Percentiles rank a stretch among this genome's conserved stretches.
phyloP scores from a whole-genome alignment of 2,329 filamentous ascomycete genomes.

The Cercospora nicotianae region DNA sequence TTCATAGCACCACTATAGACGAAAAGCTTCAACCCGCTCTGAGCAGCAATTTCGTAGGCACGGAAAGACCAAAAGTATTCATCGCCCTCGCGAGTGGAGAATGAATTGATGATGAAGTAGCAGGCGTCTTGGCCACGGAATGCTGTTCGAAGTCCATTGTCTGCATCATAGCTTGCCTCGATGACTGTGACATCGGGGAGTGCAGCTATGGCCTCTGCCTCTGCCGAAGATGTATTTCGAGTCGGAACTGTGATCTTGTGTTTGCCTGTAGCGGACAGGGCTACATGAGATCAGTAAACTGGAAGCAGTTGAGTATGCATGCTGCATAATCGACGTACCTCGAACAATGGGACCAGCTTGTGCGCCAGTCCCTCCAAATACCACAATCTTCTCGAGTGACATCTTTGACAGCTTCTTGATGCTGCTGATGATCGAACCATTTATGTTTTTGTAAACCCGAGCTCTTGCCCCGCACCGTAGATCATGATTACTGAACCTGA shows the following conservation, averaged over 20 bases:
- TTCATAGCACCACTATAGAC: neutral
- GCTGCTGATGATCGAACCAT: neutral
- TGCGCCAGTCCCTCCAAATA: neutral
- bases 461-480: neutral
- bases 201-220: neutral
- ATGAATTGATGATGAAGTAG: neutral
- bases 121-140: neutral
- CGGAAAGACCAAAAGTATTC: neutral
- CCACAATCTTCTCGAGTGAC: neutral
- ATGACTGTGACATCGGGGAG: neutral
- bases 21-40: neutral
- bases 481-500: neutral
- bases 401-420: neutral
- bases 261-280: neutral
- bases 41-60: neutral
- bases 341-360: neutral
- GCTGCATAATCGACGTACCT: no score
- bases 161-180: neutral
- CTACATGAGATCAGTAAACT: no score
- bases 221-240: neutral
- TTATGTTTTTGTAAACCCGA: neutral
- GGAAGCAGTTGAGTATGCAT: no score
- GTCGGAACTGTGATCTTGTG: neutral
- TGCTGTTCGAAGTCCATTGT: neutral
- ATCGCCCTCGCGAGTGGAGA: neutral